Percentiles rank a stretch among this genome's conserved stretches.
Conservation (phyloP, 495 filamentous ascomycete species). For the Polyplosphaeria fusca region DNA sequence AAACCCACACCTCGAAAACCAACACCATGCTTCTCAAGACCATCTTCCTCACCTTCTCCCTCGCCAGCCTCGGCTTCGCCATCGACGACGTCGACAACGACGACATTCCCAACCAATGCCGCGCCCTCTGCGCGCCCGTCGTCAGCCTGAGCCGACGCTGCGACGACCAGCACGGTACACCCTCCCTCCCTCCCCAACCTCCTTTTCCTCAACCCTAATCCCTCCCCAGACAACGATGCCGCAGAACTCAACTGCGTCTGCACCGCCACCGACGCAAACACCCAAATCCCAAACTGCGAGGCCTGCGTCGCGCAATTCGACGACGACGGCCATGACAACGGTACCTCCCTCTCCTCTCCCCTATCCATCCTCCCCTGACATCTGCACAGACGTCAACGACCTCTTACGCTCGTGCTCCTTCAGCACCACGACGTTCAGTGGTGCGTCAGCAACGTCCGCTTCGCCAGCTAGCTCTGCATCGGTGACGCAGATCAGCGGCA, state of each 20-base stretch:
- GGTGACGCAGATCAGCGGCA: not conserved
- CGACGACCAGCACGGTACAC: conserved; percentile 7
- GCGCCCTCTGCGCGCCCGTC: conserved; percentile 5
- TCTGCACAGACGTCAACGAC: conserved; percentile 5
- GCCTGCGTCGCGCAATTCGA: conserved; percentile 7
- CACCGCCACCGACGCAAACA: not conserved
- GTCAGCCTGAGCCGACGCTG: not conserved
- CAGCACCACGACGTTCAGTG: conserved; percentile 3
- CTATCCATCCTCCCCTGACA: not conserved
- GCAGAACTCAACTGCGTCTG: conserved; percentile 10
- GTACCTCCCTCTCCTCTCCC: not conserved
- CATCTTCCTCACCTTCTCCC: conserved; percentile 1
- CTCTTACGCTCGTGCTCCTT: conserved; percentile 13
- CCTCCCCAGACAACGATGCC: not conserved
- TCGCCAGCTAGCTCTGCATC: not conserved
- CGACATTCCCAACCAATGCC: conserved; percentile 11
- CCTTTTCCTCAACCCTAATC: not conserved
- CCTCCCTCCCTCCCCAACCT: not conserved
- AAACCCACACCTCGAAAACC: too few relatives aligned
- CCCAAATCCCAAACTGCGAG: conserved; percentile 8
- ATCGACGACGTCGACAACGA: conserved; percentile 16
- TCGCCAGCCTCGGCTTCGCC: conserved; percentile 4
- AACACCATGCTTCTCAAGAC: conserved; percentile 6
- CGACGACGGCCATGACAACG: conserved; percentile 3
- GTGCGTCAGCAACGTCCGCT: not conserved